phyloP scores from a whole-genome alignment of 1,139 yeast genomes.

The Blastobotrys raffinosifermentans region DNA sequence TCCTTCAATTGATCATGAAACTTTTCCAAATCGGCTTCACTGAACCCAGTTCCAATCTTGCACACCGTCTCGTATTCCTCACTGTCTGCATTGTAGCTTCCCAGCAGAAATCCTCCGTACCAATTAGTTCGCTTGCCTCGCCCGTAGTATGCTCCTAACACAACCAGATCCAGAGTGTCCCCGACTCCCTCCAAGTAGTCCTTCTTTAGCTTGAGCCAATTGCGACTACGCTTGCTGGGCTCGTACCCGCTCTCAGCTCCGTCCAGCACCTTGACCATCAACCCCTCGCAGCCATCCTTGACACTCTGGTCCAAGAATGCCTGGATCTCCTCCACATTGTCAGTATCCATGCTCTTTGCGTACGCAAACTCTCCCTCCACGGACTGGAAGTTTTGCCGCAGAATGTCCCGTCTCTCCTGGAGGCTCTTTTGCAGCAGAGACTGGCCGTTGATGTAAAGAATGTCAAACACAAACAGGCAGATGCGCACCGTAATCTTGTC shows the following conservation, averaged over 20 bases:
- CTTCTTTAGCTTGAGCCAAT: constrained; percentile 93
- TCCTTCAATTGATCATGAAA: constrained; percentile 59
- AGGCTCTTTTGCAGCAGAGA: constrained; percentile 65
- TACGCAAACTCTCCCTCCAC: constrained; percentile 75
- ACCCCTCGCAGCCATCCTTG: constrained; percentile 88
- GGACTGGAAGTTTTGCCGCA: constrained; percentile 51
- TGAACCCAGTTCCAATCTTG: constrained; percentile 95
- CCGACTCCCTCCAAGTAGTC: constrained; percentile 85
- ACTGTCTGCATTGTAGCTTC: constrained; percentile 80
- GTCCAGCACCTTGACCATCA: constrained; percentile 87
- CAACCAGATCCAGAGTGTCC: constrained; percentile 89
- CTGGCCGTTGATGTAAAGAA: constrained; percentile 65
- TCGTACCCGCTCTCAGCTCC: constrained; percentile 81
- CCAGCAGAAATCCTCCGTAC: constrained; percentile 90
- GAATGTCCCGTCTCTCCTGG: constrained; percentile 58
- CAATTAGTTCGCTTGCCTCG: constrained; percentile 91
- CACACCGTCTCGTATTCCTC: constrained; percentile 95
- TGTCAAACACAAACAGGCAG: constrained; percentile 87
- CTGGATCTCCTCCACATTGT: constrained; percentile 69
- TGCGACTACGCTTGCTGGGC: constrained; percentile 90
- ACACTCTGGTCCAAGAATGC: constrained; percentile 84
- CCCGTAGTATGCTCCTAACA: constrained; percentile 90
- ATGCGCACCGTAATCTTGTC: constrained; percentile 85
- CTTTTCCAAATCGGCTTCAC: constrained; percentile 69
- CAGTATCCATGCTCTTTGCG: constrained; percentile 70